Conservation (phyloP, 164 flowering plant genomes). For the Santalum album region DNA sequence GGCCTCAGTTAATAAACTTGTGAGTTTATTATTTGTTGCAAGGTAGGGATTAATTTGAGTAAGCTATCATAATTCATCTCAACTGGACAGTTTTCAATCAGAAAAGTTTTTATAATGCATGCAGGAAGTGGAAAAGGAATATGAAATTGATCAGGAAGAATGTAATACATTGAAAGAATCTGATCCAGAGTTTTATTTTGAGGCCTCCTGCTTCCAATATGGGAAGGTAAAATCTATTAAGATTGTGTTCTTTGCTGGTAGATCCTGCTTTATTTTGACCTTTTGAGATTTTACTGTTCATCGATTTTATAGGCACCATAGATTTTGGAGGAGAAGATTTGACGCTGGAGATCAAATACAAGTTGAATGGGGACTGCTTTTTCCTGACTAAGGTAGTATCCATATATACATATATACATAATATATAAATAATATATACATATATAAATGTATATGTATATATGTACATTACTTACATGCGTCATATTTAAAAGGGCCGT, state of each 20-base stretch:
- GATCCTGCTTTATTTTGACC: background rate
- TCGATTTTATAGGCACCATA: conserved; percentile 52
- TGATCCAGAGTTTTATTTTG: conserved; percentile 94
- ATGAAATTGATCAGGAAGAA: conserved; percentile 63
- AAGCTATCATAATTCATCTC: conserved; percentile 3
- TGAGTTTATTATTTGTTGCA: too few relatives aligned
- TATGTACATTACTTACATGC: too few relatives aligned
- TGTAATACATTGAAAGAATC: conserved; percentile 80
- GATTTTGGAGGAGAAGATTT: conserved; percentile 75
- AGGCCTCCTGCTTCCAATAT: conserved; percentile 95
- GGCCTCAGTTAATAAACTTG: too few relatives aligned
- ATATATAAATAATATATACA: too few relatives aligned
- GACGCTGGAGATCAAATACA: conserved; percentile 94
- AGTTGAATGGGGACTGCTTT: conserved; percentile 97
- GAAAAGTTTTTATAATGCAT: conserved; percentile 79
- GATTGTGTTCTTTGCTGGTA: background rate
- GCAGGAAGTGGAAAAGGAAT: conserved; percentile 87
- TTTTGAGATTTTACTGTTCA: background rate
- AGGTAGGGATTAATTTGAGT: background rate
- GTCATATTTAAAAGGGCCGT: too few relatives aligned
- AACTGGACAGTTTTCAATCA: conserved; percentile 76
- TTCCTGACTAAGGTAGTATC: conserved; percentile 63
- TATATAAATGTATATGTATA: background rate
- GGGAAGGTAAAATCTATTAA: conserved; percentile 54
- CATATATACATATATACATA: too few relatives aligned